Evolutionary conservation across 192 early-diverging fungal genomes (phyloP).

Genomic region (Coemansia sp.): DNA sequence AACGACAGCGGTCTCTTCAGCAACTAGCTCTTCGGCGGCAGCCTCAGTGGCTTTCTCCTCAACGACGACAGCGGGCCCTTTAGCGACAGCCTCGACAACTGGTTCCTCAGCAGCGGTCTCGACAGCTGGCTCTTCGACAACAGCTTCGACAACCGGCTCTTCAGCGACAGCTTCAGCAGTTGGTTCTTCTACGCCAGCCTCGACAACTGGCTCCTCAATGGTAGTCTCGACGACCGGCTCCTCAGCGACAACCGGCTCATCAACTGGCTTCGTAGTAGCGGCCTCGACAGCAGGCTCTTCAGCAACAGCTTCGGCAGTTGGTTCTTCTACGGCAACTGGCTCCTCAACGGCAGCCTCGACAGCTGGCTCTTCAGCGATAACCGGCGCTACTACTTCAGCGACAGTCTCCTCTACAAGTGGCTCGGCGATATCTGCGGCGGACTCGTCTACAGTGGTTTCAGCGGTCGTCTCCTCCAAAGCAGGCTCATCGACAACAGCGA

Average conservation of each 20-base stretch:
- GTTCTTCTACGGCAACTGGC: background rate
- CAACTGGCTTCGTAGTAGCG: background rate
- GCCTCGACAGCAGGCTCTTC: background rate
- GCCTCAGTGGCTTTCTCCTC: background rate
- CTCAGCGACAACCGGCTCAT: background rate
- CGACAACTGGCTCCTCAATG: background rate
- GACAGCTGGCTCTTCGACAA: background rate
- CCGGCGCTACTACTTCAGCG: background rate
- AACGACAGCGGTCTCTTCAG: no score
- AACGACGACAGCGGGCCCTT: background rate
- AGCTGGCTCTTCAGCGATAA: background rate
- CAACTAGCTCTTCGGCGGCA: background rate
- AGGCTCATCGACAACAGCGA: background rate
- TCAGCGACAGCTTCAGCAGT: background rate
- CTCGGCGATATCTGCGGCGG: background rate
- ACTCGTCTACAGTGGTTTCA: background rate
- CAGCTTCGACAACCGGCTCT: background rate
- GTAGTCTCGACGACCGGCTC: background rate
- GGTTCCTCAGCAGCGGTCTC: background rate
- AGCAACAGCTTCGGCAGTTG: background rate
- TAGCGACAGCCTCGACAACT: background rate
- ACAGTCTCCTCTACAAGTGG: no score
- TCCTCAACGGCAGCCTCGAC: background rate
- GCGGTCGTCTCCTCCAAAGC: background rate
- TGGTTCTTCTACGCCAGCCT: background rate